These are phyloP conservation scores for Curvularia spicifera DNA, from an alignment of 2,329 filamentous ascomycete genomes.

Conservation along the genomic window DNA sequence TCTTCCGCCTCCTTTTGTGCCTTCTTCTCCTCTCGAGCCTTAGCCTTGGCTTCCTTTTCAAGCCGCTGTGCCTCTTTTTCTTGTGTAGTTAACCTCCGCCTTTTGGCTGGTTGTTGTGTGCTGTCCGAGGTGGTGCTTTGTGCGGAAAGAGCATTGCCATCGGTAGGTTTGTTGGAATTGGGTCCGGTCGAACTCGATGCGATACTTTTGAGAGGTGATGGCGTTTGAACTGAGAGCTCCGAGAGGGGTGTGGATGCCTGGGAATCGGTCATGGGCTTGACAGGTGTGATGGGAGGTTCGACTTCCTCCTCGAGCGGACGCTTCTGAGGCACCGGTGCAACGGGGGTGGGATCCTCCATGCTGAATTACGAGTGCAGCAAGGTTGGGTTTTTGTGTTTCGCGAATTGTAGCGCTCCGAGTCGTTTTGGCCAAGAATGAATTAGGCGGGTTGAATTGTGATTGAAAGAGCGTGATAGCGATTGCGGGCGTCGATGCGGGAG, in stretches of 20 bases:
- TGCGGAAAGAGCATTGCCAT: slow-evolving; percentile 15
- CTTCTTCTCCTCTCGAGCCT: slow-evolving; percentile 46
- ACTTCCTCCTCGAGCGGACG: slow-evolving; percentile 43
- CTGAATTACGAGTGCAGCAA: slow-evolving; percentile 3
- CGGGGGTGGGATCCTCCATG: slow-evolving; percentile 40
- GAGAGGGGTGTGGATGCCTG: slow-evolving; percentile 42
- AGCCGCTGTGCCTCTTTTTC: slow-evolving; percentile 51
- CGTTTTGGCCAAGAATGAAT: neutral
- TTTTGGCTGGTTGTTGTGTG: slow-evolving; percentile 48
- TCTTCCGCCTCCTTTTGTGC: slow-evolving; percentile 46
- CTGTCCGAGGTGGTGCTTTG: slow-evolving; percentile 7
- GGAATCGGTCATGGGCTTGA: slow-evolving; percentile 32
- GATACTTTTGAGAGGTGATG: slow-evolving; percentile 35
- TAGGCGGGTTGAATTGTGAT: slow-evolving; percentile 9
- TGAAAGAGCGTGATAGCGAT: slow-evolving; percentile 16
- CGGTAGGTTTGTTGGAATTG: slow-evolving; percentile 23
- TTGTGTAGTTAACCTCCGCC: slow-evolving; percentile 51
- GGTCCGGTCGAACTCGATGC: slow-evolving; percentile 20
- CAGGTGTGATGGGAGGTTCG: slow-evolving; percentile 34
- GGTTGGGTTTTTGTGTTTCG: neutral
- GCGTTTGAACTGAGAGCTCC: slow-evolving; percentile 42
- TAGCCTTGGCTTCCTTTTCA: slow-evolving; percentile 50
- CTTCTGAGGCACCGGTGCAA: slow-evolving; percentile 36
- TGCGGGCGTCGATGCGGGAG: slow-evolving; percentile 20
- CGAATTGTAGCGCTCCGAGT: slow-evolving; percentile 1